Percentiles rank a stretch among this genome's conserved stretches.
phyloP scores from a whole-genome alignment of 2,329 filamentous ascomycete species.

The Fusarium sp. region DNA sequence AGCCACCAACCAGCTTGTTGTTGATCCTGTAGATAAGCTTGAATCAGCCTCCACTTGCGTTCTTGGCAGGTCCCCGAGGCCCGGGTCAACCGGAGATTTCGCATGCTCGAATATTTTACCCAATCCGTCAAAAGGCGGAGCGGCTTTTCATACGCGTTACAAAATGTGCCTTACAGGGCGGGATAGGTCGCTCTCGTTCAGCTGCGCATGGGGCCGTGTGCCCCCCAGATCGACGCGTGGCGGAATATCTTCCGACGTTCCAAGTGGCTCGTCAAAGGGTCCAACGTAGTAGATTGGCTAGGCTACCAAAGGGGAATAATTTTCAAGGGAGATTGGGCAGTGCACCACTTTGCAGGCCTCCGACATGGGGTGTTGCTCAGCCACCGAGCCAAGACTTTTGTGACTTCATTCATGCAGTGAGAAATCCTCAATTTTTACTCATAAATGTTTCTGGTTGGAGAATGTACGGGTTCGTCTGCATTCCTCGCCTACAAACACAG shows the following conservation, averaged over 20 bases:
- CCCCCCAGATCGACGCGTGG: not conserved
- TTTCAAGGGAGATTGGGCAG: not conserved
- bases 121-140: not conserved
- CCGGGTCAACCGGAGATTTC: not conserved
- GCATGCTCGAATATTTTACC: not conserved
- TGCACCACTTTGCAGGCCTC: conserved; percentile 4
- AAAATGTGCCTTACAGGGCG: not conserved
- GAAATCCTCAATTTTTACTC: not conserved
- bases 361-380: not conserved
- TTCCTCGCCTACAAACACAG: not conserved
- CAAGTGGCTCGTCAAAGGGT: not conserved
- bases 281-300: no score
- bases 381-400: not conserved
- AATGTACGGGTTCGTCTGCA: not conserved
- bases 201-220: not conserved
- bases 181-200: not conserved
- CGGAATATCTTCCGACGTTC: not conserved
- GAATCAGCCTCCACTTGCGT: not conserved
- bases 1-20: not conserved
- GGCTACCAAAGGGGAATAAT: not conserved
- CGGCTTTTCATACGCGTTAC: not conserved
- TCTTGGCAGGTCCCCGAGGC: not conserved
- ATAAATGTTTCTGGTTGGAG: not conserved
- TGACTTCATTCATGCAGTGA: not conserved
- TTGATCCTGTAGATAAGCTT: not conserved